These are phyloP conservation scores for Fagopyrum homotropicum DNA, from an alignment of 148 eudicot genomes.

Conservation along the genomic window DNA sequence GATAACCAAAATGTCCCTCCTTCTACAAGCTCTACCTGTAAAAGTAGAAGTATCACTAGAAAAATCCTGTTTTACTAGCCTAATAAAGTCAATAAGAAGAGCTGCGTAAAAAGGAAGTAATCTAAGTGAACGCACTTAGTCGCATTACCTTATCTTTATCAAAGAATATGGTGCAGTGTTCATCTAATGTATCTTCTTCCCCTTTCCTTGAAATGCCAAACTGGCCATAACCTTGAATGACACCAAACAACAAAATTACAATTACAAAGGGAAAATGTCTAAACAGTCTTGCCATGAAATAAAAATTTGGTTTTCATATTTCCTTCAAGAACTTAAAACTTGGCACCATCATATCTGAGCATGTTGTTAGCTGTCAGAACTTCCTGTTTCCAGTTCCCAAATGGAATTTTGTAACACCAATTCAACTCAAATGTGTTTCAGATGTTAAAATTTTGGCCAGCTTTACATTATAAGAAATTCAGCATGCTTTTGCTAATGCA, in stretches of 20 bases:
- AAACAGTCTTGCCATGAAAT: background rate
- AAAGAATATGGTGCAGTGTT: constrained; percentile 80
- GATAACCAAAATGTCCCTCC: constrained; percentile 99
- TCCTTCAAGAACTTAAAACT: background rate
- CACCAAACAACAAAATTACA: constrained; percentile 1
- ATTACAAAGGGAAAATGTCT: background rate
- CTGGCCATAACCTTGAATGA: constrained; percentile 58
- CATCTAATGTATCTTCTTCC: constrained; percentile 73
- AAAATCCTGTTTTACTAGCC: background rate
- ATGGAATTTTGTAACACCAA: constrained; percentile 4
- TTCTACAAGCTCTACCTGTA: constrained; percentile 88
- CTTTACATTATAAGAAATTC: background rate
- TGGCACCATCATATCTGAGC: background rate
- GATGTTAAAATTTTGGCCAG: background rate
- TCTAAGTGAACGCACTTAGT: constrained; percentile 3
- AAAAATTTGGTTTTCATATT: background rate
- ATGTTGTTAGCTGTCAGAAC: background rate
- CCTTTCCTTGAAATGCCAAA: constrained; percentile 97
- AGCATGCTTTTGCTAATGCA: background rate
- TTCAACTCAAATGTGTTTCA: background rate
- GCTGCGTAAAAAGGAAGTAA: background rate
- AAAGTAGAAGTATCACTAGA: background rate
- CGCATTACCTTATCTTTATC: constrained; percentile 81
- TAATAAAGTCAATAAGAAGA: background rate
- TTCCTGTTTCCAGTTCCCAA: background rate